phyloP scores from a whole-genome alignment of 2,329 filamentous ascomycete genomes.

The Fusarium papillatum region DNA sequence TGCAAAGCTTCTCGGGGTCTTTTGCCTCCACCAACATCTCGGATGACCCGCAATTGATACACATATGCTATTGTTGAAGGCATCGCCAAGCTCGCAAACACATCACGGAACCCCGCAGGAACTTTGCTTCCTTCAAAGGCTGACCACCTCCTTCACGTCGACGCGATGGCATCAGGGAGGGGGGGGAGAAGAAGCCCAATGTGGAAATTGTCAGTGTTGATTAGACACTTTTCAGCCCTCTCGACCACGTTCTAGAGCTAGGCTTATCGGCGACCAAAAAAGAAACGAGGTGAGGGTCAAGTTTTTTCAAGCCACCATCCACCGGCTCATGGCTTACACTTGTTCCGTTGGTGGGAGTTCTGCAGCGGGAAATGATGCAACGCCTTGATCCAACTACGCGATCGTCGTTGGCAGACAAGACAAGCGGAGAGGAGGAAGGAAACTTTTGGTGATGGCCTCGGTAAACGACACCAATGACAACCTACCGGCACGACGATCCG shows the following conservation, averaged over 20 bases:
- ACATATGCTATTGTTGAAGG: background rate
- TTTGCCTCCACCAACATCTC: background rate
- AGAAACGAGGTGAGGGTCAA: background rate
- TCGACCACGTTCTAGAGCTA: constrained; percentile 9
- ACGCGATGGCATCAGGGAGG: background rate
- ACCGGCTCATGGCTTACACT: background rate
- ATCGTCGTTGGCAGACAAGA: constrained; percentile 3
- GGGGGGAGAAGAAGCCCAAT: constrained; percentile 3
- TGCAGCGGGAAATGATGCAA: constrained; percentile 22
- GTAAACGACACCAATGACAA: constrained; percentile 24
- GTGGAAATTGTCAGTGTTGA: constrained; percentile 9
- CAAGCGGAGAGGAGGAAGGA: background rate
- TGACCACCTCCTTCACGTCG: constrained; percentile 4
- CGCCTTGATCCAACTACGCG: background rate
- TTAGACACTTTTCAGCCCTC: background rate
- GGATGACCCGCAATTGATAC: background rate
- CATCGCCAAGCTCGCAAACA: constrained; percentile 1
- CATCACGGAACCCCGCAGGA: background rate
- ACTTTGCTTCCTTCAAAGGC: background rate
- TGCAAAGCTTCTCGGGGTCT: constrained; percentile 14
- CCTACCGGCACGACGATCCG: background rate
- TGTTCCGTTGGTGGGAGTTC: background rate
- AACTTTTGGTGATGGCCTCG: background rate
- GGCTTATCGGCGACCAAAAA: constrained; percentile 7
- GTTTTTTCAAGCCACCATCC: background rate